Evolutionary conservation across 352 stramenopile genomes (phyloP).

Genomic region (Thraustochytrium sp.): DNA sequence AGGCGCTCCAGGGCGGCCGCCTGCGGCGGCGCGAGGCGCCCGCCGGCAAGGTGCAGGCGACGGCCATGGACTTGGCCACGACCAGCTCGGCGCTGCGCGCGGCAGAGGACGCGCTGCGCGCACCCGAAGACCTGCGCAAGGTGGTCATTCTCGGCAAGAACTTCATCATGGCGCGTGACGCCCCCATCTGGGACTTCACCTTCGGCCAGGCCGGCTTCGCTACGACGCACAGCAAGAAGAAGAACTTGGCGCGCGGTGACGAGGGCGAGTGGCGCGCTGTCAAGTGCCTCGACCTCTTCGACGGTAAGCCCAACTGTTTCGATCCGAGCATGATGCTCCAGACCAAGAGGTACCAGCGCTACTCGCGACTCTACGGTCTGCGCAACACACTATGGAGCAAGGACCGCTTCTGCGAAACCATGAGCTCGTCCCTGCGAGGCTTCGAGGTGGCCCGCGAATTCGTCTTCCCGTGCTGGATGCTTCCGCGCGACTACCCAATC

Average conservation of each 20-base stretch:
- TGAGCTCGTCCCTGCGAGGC: background rate
- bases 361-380: slow-evolving; percentile 37
- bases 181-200: slow-evolving; percentile 35
- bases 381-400: slow-evolving; percentile 44
- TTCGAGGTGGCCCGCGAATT: slow-evolving; percentile 24
- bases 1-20: background rate
- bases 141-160: slow-evolving; percentile 28
- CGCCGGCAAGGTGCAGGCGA: background rate
- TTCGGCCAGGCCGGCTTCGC: background rate
- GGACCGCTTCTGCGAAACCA: slow-evolving; percentile 39
- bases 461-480: slow-evolving; percentile 41
- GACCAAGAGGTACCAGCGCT: slow-evolving; percentile 30
- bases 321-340: slow-evolving; percentile 1
- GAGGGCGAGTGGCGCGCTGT: background rate
- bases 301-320: slow-evolving; percentile 38
- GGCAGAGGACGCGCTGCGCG: background rate
- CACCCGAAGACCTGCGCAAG: background rate
- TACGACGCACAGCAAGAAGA: background rate
- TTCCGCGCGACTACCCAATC: slow-evolving; percentile 6
- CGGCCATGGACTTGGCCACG: background rate
- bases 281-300: slow-evolving; percentile 43
- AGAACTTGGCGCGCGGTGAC: slow-evolving; percentile 4
- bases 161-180: slow-evolving; percentile 42
- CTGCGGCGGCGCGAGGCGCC: background rate
- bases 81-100: background rate